phyloP scores from a whole-genome alignment of 108 stramenopile species.

The Fistulifera pelliculosa region DNA sequence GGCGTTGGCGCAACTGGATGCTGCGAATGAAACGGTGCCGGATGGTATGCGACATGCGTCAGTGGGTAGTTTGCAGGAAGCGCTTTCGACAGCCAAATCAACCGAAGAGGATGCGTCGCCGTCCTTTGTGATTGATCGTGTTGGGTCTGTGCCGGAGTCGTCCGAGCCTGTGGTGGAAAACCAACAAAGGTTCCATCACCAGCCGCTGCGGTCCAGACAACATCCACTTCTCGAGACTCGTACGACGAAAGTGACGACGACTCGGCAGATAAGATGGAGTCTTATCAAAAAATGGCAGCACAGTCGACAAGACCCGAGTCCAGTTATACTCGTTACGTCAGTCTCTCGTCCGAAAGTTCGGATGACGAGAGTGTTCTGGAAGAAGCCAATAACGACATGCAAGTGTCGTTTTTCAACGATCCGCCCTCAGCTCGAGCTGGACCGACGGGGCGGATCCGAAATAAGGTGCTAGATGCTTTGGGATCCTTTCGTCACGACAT shows the following conservation, averaged over 20 bases:
- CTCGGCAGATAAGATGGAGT: not conserved
- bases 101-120: not conserved
- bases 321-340: not conserved
- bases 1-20: too few species aligned
- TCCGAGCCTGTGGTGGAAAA: too few species aligned
- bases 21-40: not conserved
- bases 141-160: too few species aligned
- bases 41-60: not conserved
- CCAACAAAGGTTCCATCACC: not conserved
- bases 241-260: not conserved
- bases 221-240: not conserved
- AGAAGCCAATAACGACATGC: conserved; percentile 21
- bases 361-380: conserved; percentile 26
- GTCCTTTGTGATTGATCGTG: too few species aligned
- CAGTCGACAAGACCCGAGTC: not conserved
- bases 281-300: not conserved
- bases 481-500: conserved; percentile 26
- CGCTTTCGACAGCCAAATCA: not conserved
- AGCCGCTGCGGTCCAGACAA: too few species aligned
- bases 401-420: not conserved
- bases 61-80: not conserved
- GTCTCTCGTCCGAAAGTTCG: conserved; percentile 15
- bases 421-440: conserved; percentile 17
- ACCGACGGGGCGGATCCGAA: conserved; percentile 39
- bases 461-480: conserved; percentile 36